Base-by-base conservation (phyloP, 2,329 filamentous ascomycete genomes). In the Clonostachys solani region DNA sequence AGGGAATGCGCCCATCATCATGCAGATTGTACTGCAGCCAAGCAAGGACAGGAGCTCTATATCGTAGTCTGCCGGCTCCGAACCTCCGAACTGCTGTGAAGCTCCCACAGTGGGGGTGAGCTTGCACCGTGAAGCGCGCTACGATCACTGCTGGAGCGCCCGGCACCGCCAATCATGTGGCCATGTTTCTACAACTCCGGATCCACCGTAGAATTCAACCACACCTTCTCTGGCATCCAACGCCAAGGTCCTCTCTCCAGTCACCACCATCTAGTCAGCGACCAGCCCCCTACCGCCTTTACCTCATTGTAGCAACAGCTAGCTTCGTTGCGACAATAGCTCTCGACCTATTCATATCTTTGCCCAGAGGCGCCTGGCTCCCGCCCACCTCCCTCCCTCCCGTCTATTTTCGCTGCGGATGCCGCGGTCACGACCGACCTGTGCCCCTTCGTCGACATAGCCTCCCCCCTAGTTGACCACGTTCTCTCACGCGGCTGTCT, bases 121-220 rank as follows among this genome's bases (percentile, higher is more conserved):
- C 23, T 29, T 29, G 23, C 23, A 9, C 23, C 9, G 23, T 29
- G 23, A 29, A 29, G 23, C 23, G 23, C 23, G 23, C 23, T 29
- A 10, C 23, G 23, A 29, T 8, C 23, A 29, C 23, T 29, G 23
- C 23, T 29, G 23, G 23, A 29, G 23, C 23, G 23, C 48, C 50
- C 49, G 40, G 37, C 50, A 29, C 51, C 52, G 52, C 63, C 62
- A 66, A 66, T 66, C 59, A 63, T 60, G 58, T 63, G 57, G 53
- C 55, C 54, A 52, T 54, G 51, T 50, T 29, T 49, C 47, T 45
- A 33, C 46, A 52, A 52, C 49, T 45, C 35, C 43, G 43, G 35
- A 38, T 35, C 43, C 42, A 15, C 42, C 19, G 33, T 33, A 17
- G 23, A 23, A n/a, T 33, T 33, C 23, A n/a, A 29, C 29, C 42